Percentiles rank a stretch among this genome's conserved stretches.
phyloP scores from a whole-genome alignment of 1,139 yeast species.

The Suhomyces wounanorum region DNA sequence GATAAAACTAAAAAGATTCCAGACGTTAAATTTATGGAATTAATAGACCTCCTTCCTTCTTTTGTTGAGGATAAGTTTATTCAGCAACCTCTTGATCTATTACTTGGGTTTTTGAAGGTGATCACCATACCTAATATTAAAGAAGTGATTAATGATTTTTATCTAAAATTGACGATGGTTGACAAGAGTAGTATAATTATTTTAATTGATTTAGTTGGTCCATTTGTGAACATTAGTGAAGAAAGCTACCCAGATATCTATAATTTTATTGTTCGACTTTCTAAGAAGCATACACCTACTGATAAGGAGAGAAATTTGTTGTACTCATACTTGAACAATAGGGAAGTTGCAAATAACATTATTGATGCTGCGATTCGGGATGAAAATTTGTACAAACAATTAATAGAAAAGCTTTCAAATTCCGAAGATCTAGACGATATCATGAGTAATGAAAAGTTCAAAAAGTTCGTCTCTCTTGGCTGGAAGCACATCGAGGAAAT shows the following conservation, averaged over 20 bases:
- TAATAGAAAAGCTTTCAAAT: constrained; percentile 1
- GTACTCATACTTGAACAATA: constrained; percentile 30
- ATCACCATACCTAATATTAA: constrained; percentile 7
- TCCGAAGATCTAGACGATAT: background rate
- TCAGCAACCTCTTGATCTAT: constrained; percentile 26
- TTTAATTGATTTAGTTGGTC: constrained; percentile 10
- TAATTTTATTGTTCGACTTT: constrained; percentile 13
- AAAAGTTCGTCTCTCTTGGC: constrained; percentile 10
- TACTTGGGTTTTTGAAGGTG: constrained; percentile 16
- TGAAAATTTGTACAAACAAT: background rate
- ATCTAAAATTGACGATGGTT: constrained; percentile 26
- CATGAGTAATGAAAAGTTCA: background rate
- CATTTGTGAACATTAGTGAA: constrained; percentile 3
- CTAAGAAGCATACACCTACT: constrained; percentile 12
- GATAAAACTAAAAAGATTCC: background rate
- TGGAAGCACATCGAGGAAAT: constrained; percentile 18
- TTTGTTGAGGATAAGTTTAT: constrained; percentile 32
- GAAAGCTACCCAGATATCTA: constrained; percentile 14
- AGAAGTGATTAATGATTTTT: constrained; percentile 35
- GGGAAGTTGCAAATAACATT: constrained; percentile 13
- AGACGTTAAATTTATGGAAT: background rate
- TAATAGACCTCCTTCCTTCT: constrained; percentile 25
- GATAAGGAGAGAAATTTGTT: constrained; percentile 17
- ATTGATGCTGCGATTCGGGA: constrained; percentile 7
- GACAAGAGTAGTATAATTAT: constrained; percentile 7